phyloP scores from a whole-genome alignment of 805 yeast species.

The Metschnikowia kofuensis region DNA sequence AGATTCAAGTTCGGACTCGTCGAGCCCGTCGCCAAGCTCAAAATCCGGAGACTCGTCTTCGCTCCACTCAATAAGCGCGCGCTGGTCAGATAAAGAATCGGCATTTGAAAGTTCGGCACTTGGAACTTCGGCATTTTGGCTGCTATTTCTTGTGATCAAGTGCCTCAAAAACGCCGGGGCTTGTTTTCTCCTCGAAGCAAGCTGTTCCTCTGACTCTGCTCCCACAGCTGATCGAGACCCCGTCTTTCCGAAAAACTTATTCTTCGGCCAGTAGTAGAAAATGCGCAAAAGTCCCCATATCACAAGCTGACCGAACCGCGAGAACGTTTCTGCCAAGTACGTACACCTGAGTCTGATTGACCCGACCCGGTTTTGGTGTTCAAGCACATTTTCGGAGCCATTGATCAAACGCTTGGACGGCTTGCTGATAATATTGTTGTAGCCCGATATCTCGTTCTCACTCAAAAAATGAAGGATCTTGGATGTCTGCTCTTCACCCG shows the following conservation, averaged over 20 bases:
- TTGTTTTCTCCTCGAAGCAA: constrained; percentile 4
- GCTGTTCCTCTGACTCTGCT: constrained; percentile 5
- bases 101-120: background rate
- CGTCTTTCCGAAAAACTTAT: background rate
- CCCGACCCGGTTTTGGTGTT: constrained; percentile 9
- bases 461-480: constrained; percentile 9
- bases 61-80: background rate
- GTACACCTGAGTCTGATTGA: constrained; percentile 21
- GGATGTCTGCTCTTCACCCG: constrained; percentile 1
- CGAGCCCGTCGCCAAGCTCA: constrained; percentile 1
- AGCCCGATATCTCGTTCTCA: constrained; percentile 21
- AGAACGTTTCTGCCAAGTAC: constrained; percentile 21
- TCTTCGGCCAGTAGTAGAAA: constrained; percentile 1
- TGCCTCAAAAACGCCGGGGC: constrained; percentile 29
- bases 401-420: constrained; percentile 27
- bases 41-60: constrained; percentile 15
- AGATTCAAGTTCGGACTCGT: constrained; percentile 11
- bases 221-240: background rate
- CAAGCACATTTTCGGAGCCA: constrained; percentile 14
- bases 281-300: constrained; percentile 11
- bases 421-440: constrained; percentile 27
- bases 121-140: no score
- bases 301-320: constrained; percentile 22
- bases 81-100: background rate
- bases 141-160: constrained; percentile 2